Evolutionary conservation across 805 yeast species (phyloP).

Genomic region (Lachancea dasiensis): DNA sequence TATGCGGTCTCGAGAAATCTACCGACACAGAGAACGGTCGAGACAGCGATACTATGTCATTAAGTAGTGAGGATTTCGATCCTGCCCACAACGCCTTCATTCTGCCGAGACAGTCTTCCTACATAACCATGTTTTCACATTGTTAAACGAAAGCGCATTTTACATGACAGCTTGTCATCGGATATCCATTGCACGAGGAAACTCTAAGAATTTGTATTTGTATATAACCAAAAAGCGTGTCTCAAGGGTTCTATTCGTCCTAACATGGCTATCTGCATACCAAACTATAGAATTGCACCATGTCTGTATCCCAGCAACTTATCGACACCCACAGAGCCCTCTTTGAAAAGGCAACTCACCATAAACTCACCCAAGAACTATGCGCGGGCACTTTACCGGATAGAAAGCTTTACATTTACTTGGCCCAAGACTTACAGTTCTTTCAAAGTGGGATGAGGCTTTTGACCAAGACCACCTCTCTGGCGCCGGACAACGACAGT

Average conservation of each 20-base stretch:
- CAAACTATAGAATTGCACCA: neutral
- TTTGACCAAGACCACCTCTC: constrained; percentile 40
- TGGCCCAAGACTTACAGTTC: constrained; percentile 45
- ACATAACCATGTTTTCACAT: no score
- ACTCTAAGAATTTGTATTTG: constrained; percentile 1
- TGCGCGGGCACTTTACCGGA: constrained; percentile 43
- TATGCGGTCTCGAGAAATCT: no score
- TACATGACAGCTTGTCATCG: no score
- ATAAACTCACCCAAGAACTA: constrained; percentile 39
- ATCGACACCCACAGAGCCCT: constrained; percentile 20
- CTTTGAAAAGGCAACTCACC: constrained; percentile 33
- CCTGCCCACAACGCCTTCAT: no score
- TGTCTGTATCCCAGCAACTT: constrained; percentile 20
- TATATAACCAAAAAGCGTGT: neutral
- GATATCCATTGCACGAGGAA: neutral
- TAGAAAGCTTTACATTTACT: constrained; percentile 38
- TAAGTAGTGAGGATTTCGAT: no score
- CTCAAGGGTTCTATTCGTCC: no score
- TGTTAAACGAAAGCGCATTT: neutral
- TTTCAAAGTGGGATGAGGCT: constrained; percentile 40
- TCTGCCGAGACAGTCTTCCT: no score
- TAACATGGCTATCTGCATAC: no score
- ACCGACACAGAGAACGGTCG: no score
- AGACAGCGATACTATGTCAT: no score
- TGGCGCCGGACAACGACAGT: constrained; percentile 37